Evolutionary conservation across 495 filamentous ascomycete species (phyloP).

Genomic region (Sabuloglossum arenarium): DNA sequence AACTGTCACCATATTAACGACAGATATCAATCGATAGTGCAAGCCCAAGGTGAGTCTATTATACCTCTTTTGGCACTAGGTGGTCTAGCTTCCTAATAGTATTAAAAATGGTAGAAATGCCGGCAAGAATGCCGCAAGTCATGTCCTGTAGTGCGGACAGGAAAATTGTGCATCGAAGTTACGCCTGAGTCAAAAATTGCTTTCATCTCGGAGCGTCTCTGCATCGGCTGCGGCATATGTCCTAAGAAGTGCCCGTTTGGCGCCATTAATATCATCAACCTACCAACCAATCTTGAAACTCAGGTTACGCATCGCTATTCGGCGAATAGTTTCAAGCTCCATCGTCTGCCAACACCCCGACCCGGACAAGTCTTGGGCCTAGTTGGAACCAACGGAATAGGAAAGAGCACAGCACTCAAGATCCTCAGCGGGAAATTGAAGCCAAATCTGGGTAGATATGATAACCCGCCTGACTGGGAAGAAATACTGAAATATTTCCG

Average conservation of each 20-base stretch:
- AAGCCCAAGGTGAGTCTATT: conserved; percentile 65
- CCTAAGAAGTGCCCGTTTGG: conserved; percentile 98
- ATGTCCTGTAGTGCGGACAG: conserved; percentile 91
- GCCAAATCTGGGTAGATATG: conserved; percentile 85
- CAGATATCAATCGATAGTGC: conserved; percentile 34
- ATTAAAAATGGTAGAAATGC: conserved; percentile 42
- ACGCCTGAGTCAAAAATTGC: conserved; percentile 77
- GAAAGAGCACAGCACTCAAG: conserved; percentile 95
- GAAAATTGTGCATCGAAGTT: conserved; percentile 96
- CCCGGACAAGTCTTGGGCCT: conserved; percentile 94
- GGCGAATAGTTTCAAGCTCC: conserved; percentile 98
- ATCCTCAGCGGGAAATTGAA: conserved; percentile 96
- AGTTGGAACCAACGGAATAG: conserved; percentile 97
- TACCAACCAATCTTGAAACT: conserved; percentile 94
- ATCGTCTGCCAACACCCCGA: conserved; percentile 82
- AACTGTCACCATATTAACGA: neutral
- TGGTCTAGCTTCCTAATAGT: conserved; percentile 1
- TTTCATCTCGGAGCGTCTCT: conserved; percentile 88
- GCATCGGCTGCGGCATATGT: conserved; percentile 98
- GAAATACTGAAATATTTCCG: conserved; percentile 96
- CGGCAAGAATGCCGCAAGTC: conserved; percentile 98
- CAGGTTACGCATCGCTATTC: conserved; percentile 97
- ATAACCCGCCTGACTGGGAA: conserved; percentile 97
- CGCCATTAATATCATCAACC: conserved; percentile 97
- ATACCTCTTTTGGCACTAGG: neutral